Evolutionary conservation across 371 early-diverging fungal species (phyloP).

Genomic region (Zychaea mexicana): DNA sequence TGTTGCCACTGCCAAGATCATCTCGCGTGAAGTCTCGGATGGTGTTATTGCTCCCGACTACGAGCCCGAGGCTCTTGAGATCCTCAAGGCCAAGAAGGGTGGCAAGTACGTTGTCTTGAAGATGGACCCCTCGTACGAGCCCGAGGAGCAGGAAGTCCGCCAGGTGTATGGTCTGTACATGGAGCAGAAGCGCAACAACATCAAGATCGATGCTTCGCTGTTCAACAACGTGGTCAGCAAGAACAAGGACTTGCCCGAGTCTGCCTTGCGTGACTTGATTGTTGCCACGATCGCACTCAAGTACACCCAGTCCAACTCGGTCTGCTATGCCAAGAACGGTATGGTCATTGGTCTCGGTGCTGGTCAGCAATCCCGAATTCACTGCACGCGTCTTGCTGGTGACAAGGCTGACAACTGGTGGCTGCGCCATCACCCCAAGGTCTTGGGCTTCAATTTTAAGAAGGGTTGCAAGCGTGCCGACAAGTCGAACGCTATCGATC

Average conservation of each 20-base stretch:
- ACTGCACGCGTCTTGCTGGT: constrained; percentile 97
- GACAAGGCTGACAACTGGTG: constrained; percentile 99
- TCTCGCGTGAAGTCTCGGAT: constrained; percentile 94
- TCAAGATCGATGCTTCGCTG: constrained; percentile 68
- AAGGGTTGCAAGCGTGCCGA: constrained; percentile 90
- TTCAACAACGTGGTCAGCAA: constrained; percentile 87
- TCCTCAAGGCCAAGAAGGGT: constrained; percentile 92
- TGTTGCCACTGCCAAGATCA: constrained; percentile 92
- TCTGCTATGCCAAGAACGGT: constrained; percentile 97
- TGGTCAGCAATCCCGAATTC: constrained; percentile 97
- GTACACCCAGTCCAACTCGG: constrained; percentile 98
- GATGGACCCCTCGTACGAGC: constrained; percentile 91
- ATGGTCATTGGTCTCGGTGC: constrained; percentile 98
- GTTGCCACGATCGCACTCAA: constrained; percentile 97
- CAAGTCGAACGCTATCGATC: constrained; percentile 96
- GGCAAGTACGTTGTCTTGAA: constrained; percentile 96
- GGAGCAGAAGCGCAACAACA: constrained; percentile 91
- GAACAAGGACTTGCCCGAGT: constrained; percentile 71
- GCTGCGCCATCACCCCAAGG: constrained; percentile 94
- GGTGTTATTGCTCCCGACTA: constrained; percentile 97
- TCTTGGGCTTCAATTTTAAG: constrained; percentile 85
- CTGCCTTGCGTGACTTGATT: constrained; percentile 82
- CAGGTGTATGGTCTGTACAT: constrained; percentile 93
- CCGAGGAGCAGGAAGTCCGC: constrained; percentile 81
- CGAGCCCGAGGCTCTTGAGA: constrained; percentile 84